Evolutionary conservation across 192 early-diverging fungal genomes (phyloP).

Genomic region (Umbelopsis isabellina): DNA sequence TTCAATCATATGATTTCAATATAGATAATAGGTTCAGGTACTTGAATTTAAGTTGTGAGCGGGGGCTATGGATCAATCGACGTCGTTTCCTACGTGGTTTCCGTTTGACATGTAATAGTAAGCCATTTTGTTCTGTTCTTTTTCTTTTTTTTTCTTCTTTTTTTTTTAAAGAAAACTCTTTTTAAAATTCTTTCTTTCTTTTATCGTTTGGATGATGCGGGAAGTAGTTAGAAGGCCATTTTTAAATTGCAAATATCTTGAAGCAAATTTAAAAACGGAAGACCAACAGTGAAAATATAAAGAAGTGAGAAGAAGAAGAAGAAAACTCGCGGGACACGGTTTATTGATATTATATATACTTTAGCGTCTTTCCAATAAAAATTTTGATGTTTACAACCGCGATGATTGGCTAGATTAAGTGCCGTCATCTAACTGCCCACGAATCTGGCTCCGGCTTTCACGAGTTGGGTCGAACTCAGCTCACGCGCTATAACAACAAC

Average conservation of each 20-base stretch:
- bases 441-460: too few species aligned
- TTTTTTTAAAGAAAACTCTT: slow-evolving; percentile 16
- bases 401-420: too few species aligned
- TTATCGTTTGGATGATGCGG: background rate
- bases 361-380: too few species aligned
- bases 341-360: too few species aligned
- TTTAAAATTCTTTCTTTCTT: slow-evolving; percentile 25
- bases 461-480: too few species aligned
- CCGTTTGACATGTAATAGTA: slow-evolving; percentile 51
- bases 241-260: slow-evolving; percentile 1
- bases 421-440: too few species aligned
- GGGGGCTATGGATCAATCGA: slow-evolving; percentile 40
- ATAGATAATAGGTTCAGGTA: background rate
- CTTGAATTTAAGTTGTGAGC: slow-evolving; percentile 4
- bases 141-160: slow-evolving; percentile 25
- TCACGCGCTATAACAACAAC: too few species aligned
- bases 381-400: too few species aligned
- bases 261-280: slow-evolving; percentile 17
- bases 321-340: background rate
- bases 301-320: background rate
- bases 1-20: slow-evolving; percentile 6
- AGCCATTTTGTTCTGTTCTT: slow-evolving; percentile 39
- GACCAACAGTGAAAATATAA: background rate
- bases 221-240: slow-evolving; percentile 20
- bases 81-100: slow-evolving; percentile 52